Evolutionary conservation across 176 grass and related monocot genomes (phyloP).

Genomic region (Musa acuminata): DNA sequence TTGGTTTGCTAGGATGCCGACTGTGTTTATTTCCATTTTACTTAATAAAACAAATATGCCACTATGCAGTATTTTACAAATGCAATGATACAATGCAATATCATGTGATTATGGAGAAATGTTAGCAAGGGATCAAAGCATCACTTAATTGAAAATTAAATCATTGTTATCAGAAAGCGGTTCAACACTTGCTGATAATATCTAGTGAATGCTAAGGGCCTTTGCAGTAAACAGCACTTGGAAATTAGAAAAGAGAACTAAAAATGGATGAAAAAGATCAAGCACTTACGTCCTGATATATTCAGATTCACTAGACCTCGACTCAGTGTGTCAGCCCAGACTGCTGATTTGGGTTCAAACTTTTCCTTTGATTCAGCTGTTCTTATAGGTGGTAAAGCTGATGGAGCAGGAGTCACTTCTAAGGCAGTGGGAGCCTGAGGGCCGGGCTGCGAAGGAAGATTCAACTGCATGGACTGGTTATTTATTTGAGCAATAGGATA

Average conservation of each 20-base stretch:
- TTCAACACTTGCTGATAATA: neutral
- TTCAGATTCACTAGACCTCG: constrained; percentile 79
- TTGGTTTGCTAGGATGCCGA: no score
- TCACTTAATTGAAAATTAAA: neutral
- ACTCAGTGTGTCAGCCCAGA: constrained; percentile 92
- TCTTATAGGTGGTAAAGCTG: constrained; percentile 18
- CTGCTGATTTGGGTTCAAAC: constrained; percentile 39
- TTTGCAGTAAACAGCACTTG: neutral
- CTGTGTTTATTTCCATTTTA: no score
- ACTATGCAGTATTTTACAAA: neutral
- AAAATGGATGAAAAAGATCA: constrained; percentile 14
- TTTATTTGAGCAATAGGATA: neutral
- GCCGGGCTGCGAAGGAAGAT: neutral
- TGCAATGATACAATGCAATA: neutral
- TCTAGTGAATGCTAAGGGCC: neutral
- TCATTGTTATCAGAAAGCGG: neutral
- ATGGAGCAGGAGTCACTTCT: neutral
- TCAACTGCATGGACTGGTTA: neutral
- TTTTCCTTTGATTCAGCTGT: constrained; percentile 10
- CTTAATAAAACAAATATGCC: neutral
- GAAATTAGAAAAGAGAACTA: neutral
- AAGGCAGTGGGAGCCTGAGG: neutral
- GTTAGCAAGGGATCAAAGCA: neutral
- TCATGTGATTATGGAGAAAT: neutral
- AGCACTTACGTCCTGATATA: constrained; percentile 53